Evolutionary conservation across 2,329 filamentous ascomycete species (phyloP).

Genomic region (Colletotrichum liriopes): DNA sequence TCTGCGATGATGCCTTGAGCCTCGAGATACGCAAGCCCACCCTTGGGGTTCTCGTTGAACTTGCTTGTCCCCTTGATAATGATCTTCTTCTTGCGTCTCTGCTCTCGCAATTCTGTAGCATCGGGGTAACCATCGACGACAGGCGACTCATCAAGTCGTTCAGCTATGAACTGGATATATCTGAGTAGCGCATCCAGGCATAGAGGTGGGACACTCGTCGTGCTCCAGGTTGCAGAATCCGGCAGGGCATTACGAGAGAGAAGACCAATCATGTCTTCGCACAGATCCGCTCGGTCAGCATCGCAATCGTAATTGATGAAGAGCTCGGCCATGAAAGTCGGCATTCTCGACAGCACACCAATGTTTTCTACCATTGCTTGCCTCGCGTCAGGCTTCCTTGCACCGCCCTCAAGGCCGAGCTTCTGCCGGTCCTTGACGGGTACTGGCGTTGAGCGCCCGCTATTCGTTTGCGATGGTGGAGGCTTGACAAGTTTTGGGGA

Average conservation of each 20-base stretch:
- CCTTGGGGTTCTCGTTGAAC: constrained; percentile 96
- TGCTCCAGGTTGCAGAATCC: constrained; percentile 98
- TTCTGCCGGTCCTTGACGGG: constrained; percentile 93
- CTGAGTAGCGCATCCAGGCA: constrained; percentile 93
- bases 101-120: constrained; percentile 75
- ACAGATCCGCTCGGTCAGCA: constrained; percentile 90
- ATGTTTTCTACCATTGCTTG: constrained; percentile 99
- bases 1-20: constrained; percentile 89
- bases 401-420: constrained; percentile 91
- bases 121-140: constrained; percentile 77
- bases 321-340: constrained; percentile 93
- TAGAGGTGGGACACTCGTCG: constrained; percentile 94
- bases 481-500: constrained; percentile 90
- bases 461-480: constrained; percentile 78
- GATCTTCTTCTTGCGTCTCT: constrained; percentile 85
- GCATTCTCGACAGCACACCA: constrained; percentile 91
- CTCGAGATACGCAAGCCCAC: constrained; percentile 87
- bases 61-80: constrained; percentile 91
- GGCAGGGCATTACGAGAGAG: constrained; percentile 95
- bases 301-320: constrained; percentile 99
- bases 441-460: constrained; percentile 90
- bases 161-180: constrained; percentile 92
- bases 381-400: constrained; percentile 92
- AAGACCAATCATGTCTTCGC: constrained; percentile 94
- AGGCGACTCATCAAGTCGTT: constrained; percentile 83